These are phyloP conservation scores for Quercus ilex DNA, from an alignment of 306 rosid species.

Conservation along the genomic window DNA sequence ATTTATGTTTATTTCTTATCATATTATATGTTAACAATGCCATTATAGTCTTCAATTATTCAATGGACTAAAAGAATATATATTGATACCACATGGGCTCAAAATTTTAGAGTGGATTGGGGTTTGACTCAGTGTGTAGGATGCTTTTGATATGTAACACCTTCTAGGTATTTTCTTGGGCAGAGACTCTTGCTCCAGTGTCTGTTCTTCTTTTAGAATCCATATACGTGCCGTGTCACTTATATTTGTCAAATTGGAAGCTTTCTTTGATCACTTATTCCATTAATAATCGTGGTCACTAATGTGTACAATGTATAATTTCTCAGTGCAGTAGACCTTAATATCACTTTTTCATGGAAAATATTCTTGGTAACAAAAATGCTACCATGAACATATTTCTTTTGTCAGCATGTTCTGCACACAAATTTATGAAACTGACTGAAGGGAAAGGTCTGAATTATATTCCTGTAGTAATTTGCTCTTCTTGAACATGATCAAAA, in stretches of 20 bases:
- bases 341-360: neutral
- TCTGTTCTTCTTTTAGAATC: no score
- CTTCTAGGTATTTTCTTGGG: no score
- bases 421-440: neutral
- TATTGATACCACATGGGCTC: no score
- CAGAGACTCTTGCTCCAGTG: no score
- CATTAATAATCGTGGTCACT: neutral
- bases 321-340: neutral
- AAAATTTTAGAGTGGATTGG: no score
- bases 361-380: neutral
- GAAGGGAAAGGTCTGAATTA: neutral
- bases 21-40: no score
- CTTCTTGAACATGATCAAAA: neutral
- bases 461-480: neutral
- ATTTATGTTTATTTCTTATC: no score
- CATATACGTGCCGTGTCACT: neutral
- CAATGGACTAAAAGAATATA: no score
- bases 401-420: no score
- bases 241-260: neutral
- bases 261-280: neutral
- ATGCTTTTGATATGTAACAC: no score
- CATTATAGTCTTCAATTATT: no score
- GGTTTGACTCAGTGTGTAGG: no score
- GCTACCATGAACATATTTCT: neutral
- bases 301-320: neutral